These are phyloP conservation scores for Acanthamoeba sp. DNA, from an alignment of 208 protist species.

Conservation along the genomic window DNA sequence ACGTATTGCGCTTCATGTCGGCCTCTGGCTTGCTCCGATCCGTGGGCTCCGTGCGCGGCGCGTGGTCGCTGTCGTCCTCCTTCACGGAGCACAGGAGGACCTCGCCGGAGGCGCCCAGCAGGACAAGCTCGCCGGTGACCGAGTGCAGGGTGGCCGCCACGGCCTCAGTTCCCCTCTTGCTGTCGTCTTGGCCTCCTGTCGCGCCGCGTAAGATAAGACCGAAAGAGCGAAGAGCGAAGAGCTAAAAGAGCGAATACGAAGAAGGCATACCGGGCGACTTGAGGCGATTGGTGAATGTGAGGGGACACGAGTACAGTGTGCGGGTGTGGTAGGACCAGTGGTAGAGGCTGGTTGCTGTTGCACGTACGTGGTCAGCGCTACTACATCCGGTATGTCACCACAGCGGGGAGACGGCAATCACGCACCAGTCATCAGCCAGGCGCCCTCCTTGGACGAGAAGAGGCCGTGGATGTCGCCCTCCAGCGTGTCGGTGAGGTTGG, in stretches of 20 bases:
- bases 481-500: conserved; percentile 11
- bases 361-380: not conserved
- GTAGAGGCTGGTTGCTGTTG: not conserved
- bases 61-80: not conserved
- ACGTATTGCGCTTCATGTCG: not conserved
- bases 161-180: not conserved
- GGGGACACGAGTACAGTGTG: not conserved
- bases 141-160: conserved; percentile 8
- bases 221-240: not conserved
- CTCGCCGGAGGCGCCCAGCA: conserved; percentile 13
- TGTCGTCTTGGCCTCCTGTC: not conserved
- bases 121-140: conserved; percentile 2
- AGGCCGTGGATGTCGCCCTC: not conserved
- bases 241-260: not conserved
- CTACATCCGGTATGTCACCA: not conserved
- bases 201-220: too few species aligned
- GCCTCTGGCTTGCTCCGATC: not conserved
- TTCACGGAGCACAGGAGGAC: conserved; percentile 23
- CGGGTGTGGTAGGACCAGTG: conserved; percentile 38
- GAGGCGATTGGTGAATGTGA: not conserved
- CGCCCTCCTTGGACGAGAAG: not conserved
- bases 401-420: too few species aligned
- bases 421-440: conserved; percentile 16
- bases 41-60: not conserved
- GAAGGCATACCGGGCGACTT: not conserved